A percentile compares a stretch with the other conserved stretches of the same genome.
phyloP scores from a whole-genome alignment of 371 early-diverging fungal species.

The Batrachochytrium dendrobatidis region DNA sequence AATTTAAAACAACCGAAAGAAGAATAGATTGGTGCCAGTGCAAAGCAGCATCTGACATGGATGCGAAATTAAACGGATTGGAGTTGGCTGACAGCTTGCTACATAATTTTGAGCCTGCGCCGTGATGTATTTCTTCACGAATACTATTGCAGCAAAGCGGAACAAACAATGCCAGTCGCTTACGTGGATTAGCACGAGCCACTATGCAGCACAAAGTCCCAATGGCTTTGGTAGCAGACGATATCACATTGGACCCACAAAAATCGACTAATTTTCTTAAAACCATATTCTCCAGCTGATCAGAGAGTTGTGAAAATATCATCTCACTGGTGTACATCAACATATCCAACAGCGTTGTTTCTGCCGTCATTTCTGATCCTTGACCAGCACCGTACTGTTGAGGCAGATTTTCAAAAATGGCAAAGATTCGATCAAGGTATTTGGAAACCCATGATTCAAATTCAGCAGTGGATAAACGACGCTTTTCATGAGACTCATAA shows the following conservation, averaged over 20 bases:
- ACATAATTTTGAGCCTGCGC: constrained; percentile 52
- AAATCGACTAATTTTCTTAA: constrained; percentile 54
- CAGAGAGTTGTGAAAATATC: constrained; percentile 59
- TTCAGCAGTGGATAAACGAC: constrained; percentile 60
- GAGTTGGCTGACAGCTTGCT: constrained; percentile 44
- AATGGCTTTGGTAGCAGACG: constrained; percentile 47
- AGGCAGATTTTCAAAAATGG: constrained; percentile 73
- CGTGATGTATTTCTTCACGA: constrained; percentile 57
- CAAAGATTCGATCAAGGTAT: constrained; percentile 69
- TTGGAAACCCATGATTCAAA: constrained; percentile 84
- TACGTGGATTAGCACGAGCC: constrained; percentile 35
- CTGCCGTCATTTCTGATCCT: constrained; percentile 23
- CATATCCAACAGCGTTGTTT: constrained; percentile 40
- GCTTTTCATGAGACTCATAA: constrained; percentile 48
- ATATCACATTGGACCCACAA: constrained; percentile 50
- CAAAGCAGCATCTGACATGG: constrained; percentile 56
- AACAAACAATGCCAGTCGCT: constrained; percentile 51
- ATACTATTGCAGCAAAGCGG: constrained; percentile 56
- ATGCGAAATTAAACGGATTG: constrained; percentile 42
- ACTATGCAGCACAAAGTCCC: neutral
- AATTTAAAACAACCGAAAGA: constrained; percentile 39
- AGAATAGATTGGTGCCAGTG: constrained; percentile 74
- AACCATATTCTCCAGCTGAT: constrained; percentile 53
- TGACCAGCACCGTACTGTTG: constrained; percentile 38
- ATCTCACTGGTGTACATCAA: constrained; percentile 54